Evolutionary conservation across 1,284 basidiomycete species (phyloP).

Genomic region (Microbotryum silenes-acaulis): DNA sequence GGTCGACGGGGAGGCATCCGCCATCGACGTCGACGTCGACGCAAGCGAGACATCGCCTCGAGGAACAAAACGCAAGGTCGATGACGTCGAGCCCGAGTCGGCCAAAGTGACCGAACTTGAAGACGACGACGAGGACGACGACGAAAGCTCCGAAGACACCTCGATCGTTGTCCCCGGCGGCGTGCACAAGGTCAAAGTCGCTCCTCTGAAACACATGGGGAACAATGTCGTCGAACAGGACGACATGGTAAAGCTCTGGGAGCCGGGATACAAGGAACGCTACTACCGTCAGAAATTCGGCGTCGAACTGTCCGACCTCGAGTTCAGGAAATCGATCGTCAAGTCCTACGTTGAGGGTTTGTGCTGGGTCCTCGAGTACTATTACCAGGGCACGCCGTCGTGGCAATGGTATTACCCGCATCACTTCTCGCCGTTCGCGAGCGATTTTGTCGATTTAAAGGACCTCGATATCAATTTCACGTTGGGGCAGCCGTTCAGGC

Average conservation of each 20-base stretch:
- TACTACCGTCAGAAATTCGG: slow-evolving; percentile 95
- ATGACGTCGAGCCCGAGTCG: slow-evolving; percentile 41
- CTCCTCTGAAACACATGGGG: slow-evolving; percentile 47
- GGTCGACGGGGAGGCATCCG: slow-evolving; percentile 16
- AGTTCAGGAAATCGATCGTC: slow-evolving; percentile 70
- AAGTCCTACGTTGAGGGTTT: slow-evolving; percentile 85
- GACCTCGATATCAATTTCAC: slow-evolving; percentile 72
- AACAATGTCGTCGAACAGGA: slow-evolving; percentile 83
- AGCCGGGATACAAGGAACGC: slow-evolving; percentile 87
- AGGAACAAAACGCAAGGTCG: slow-evolving; percentile 63
- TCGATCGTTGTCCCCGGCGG: slow-evolving; percentile 31
- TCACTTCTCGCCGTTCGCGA: slow-evolving; percentile 96
- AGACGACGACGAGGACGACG: slow-evolving; percentile 36
- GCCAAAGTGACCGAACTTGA: slow-evolving; percentile 7
- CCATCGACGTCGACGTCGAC: slow-evolving; percentile 12
- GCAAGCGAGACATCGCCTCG: slow-evolving; percentile 33
- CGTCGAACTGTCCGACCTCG: slow-evolving; percentile 59
- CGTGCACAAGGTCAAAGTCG: slow-evolving; percentile 30
- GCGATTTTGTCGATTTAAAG: slow-evolving; percentile 78
- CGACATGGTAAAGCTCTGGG: slow-evolving; percentile 87
- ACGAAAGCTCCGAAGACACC: slow-evolving; percentile 37
- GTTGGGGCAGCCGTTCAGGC: slow-evolving; percentile 81
- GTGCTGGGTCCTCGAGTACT: slow-evolving; percentile 93
- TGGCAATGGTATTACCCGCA: slow-evolving; percentile 99
- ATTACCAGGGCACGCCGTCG: slow-evolving; percentile 71